Base-by-base conservation (phyloP, 352 stramenopile species). In the Phytophthora sp. region DNA sequence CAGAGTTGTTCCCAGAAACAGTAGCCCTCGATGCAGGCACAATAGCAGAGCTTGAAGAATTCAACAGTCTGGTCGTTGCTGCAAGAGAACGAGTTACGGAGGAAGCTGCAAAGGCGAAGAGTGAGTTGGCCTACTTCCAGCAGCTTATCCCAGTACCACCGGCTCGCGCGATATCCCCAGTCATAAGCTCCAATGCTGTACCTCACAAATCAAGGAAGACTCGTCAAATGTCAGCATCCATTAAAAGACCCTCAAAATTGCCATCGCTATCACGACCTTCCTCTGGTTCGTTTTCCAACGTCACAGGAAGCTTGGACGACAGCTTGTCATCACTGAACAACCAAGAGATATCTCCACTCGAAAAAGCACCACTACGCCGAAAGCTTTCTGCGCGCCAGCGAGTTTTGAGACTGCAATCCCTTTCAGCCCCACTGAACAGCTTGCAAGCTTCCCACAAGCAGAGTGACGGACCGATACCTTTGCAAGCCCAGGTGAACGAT, bases 71-170 rank as follows among this genome's bases (percentile, higher is more conserved):
- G n/a, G 69, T 91, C 5, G 59, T 56, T 15, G 44, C 70, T n/a
- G 78, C 73, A 4, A 87, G 77, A 37, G 54, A 66, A 32, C 52
- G 46, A n/a, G 72, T 82, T 4, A 62, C 53, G 15, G 58, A 62
- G 6, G 69, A 84, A 17, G 63, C 64, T 28, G 61, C 31, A 5
- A 69, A 70, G 13, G 78, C 72, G 1, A 88, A 86, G 56, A 72
- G 64, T 31, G 79, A 88, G 23, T 32, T 91, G 10, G 59, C 74
- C 28, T 91, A 72, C 44, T 91, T 88, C 38, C 76, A 79, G 35
- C 73, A 84, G 32, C 41, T 87, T 1, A 46, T 88, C 12, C 81
- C 72, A 8, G 66, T 59, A n/a, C 54, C 66, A 13, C 39, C 57
- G 42, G 30, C 44, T 32, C 64, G 26, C 42, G 54, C 50, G 2